Percentiles rank a stretch among this genome's conserved stretches.
Conservation (phyloP, 805 yeast genomes). For the Cyberlindnera meyerae region DNA sequence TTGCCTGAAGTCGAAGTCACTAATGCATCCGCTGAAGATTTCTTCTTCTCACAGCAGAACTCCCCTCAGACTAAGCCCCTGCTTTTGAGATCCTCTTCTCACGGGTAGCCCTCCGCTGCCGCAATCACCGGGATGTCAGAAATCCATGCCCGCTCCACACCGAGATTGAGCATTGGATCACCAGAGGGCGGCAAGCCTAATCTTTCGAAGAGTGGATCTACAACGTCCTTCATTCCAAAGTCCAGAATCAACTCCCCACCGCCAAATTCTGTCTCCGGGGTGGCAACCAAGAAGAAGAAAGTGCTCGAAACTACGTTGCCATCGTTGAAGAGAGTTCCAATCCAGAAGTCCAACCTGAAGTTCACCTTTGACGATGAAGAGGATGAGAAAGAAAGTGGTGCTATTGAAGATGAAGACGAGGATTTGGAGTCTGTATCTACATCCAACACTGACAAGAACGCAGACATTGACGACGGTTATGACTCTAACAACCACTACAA, state of each 20-base stretch:
- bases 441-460: slow-evolving; percentile 5
- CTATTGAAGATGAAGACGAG: neutral
- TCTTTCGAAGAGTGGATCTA: slow-evolving; percentile 16
- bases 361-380: slow-evolving; percentile 8
- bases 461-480: slow-evolving; percentile 14
- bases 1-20: slow-evolving; percentile 6
- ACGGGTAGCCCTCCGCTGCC: neutral
- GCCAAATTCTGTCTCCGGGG: slow-evolving; percentile 17
- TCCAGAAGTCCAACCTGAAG: slow-evolving; percentile 10
- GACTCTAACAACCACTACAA: slow-evolving; percentile 17
- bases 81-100: slow-evolving; percentile 5
- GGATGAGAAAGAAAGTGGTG: neutral
- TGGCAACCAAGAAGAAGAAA: slow-evolving; percentile 4
- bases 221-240: slow-evolving; percentile 34
- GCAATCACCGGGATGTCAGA: neutral
- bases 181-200: slow-evolving; percentile 1
- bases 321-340: slow-evolving; percentile 11
- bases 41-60: slow-evolving; percentile 18
- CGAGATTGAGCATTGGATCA: slow-evolving; percentile 4
- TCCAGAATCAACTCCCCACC: slow-evolving; percentile 31
- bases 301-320: slow-evolving; percentile 8
- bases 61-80: slow-evolving; percentile 8
- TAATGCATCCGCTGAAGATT: slow-evolving; percentile 25
- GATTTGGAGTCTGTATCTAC: neutral
- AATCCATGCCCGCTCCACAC: slow-evolving; percentile 4